A percentile compares a stretch with the other conserved stretches of the same genome.
Evolutionary conservation across 2,329 filamentous ascomycete species (phyloP).

Genomic region (Pleurostoma richardsiae): DNA sequence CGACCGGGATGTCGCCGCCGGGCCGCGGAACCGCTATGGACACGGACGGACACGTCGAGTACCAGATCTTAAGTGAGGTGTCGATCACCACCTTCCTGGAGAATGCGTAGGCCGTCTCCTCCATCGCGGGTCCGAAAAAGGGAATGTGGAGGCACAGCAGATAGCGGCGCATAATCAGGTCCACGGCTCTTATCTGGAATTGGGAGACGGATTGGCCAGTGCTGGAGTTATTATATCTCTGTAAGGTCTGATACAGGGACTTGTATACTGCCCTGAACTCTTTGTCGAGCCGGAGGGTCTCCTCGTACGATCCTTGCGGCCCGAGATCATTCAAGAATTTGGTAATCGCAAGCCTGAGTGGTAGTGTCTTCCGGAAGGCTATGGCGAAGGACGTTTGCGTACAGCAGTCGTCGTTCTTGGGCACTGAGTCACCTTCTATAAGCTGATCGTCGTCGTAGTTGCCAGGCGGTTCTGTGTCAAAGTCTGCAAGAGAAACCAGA

Average conservation of each 20-base stretch:
- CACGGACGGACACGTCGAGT: constrained; percentile 8
- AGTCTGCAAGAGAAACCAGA: constrained; percentile 36
- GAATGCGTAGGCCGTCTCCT: constrained; percentile 45
- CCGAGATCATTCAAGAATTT: constrained; percentile 41
- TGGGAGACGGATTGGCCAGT: constrained; percentile 16
- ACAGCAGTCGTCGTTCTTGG: constrained; percentile 18
- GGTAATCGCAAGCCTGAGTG: constrained; percentile 36
- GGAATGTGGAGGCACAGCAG: constrained; percentile 51
- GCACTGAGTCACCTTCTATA: constrained; percentile 18
- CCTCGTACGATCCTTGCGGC: constrained; percentile 35
- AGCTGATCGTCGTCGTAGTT: constrained; percentile 49
- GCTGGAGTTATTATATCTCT: constrained; percentile 3
- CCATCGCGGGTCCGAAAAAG: constrained; percentile 35
- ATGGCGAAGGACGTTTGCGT: constrained; percentile 48
- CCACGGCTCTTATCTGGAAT: constrained; percentile 37
- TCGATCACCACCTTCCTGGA: constrained; percentile 32
- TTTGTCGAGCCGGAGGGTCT: constrained; percentile 38
- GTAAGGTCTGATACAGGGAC: constrained; percentile 23
- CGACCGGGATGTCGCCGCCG: neutral
- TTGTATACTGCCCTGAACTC: constrained; percentile 35
- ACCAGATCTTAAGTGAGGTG: constrained; percentile 23
- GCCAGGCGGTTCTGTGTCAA: constrained; percentile 40
- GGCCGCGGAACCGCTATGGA: neutral
- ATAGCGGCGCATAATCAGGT: constrained; percentile 38
- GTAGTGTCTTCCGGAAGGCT: constrained; percentile 35